Percentiles rank a stretch among this genome's conserved stretches.
phyloP scores from a whole-genome alignment of 441 rosid genomes.

The Raphanus hybrid region DNA sequence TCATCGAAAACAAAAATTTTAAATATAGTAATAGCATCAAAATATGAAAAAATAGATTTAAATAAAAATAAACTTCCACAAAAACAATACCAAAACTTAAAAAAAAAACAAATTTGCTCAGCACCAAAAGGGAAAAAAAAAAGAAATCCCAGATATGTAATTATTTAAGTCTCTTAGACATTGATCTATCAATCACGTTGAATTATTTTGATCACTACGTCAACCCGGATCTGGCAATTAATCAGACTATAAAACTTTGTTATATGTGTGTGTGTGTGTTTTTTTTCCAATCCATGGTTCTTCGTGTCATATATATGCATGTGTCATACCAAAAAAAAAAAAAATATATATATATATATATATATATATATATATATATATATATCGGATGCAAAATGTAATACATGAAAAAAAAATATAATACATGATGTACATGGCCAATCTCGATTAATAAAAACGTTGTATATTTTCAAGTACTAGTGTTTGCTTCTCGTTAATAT shows the following conservation, averaged over 20 bases:
- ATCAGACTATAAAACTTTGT: too few relatives aligned
- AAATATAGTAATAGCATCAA: neutral
- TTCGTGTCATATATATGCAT: too few relatives aligned
- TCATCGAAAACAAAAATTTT: neutral
- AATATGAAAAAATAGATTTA: neutral
- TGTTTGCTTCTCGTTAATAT: too few relatives aligned
- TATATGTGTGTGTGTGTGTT: too few relatives aligned
- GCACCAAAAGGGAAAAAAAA: neutral
- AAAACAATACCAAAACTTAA: neutral
- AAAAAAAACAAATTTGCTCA: neutral
- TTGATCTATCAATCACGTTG: too few relatives aligned
- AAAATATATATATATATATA: too few relatives aligned
- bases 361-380: too few relatives aligned
- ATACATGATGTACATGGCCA: neutral
- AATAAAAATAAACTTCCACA: neutral
- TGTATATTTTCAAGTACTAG: too few relatives aligned
- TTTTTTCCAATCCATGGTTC: too few relatives aligned
- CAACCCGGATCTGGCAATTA: neutral
- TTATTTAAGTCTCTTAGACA: neutral
- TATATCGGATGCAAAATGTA: neutral
- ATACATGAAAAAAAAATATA: neutral
- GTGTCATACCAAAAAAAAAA: too few relatives aligned
- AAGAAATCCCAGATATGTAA: neutral
- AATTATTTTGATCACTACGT: neutral
- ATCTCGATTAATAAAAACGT: neutral